Percentiles rank a stretch among this genome's conserved stretches.
Evolutionary conservation across 495 filamentous ascomycete genomes (phyloP).

Genomic region (Pseudomonodictys pantanalensis): DNA sequence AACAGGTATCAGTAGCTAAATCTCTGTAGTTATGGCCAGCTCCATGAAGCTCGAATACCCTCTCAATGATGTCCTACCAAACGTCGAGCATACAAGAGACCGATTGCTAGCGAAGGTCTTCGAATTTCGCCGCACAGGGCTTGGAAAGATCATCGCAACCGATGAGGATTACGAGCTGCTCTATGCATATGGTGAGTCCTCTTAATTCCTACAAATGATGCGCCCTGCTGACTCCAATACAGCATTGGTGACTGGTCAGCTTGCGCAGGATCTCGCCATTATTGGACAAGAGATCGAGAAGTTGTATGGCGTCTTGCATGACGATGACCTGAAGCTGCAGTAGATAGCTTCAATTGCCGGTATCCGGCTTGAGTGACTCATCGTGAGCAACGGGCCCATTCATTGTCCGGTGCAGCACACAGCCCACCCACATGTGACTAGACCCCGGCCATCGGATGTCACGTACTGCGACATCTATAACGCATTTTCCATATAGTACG

Average conservation of each 20-base stretch:
- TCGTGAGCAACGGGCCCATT: not conserved
- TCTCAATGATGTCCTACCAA: conserved; percentile 80
- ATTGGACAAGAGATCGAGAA: conserved; percentile 66
- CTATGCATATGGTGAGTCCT: conserved; percentile 65
- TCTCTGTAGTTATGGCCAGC: conserved; percentile 80
- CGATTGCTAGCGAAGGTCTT: conserved; percentile 86
- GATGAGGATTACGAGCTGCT: conserved; percentile 70
- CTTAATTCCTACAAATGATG: not conserved
- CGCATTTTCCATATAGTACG: too few species aligned
- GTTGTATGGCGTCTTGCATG: conserved; percentile 73
- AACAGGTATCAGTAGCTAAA: conserved; percentile 18
- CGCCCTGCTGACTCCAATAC: conserved; percentile 50
- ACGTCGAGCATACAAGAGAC: conserved; percentile 74
- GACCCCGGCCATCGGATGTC: too few species aligned
- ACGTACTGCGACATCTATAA: too few species aligned
- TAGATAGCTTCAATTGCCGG: too few species aligned
- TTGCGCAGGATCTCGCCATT: conserved; percentile 66
- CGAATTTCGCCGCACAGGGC: conserved; percentile 70
- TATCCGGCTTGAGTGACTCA: not conserved
- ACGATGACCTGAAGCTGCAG: conserved; percentile 69
- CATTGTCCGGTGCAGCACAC: not conserved
- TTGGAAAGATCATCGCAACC: conserved; percentile 49
- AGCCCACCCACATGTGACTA: too few species aligned
- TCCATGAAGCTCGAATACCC: conserved; percentile 93
- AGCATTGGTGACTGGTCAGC: conserved; percentile 64